Evolutionary conservation across 805 yeast genomes (phyloP), one percentile per base, ranked within the genome.

Genomic region (Starmera quercuum): DNA sequence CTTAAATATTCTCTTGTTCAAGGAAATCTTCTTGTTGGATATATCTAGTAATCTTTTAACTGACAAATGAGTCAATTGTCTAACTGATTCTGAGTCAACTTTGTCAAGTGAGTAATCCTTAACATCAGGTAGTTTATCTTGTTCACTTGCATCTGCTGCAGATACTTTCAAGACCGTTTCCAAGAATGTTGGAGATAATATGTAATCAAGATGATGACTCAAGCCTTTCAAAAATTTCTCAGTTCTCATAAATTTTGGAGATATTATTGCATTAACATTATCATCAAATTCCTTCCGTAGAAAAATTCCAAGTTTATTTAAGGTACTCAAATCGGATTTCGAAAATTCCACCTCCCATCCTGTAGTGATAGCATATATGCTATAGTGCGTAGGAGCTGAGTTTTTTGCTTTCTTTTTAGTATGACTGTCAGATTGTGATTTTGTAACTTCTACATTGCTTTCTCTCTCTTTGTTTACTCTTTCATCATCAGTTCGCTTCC

Each of bases 171-270:
- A 37, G 0, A 75, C 60, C 27, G 71, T 74, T 2, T 56, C 57
- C 2, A 79, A 38, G 38, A 75, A 79, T 4, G 57, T 49, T 0
- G 87, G 84, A 21, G 73, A 70, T 2, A 83, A 44, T 4, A 78
- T 70, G 34, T 63, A 57, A n/a, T 59, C 56, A 8, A 64, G 38
- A 31, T 66, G 75, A 27, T 64, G 64, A 33, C 86, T 73, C 32
- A 87, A 58, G 15, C 87, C 75, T 28, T 72, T 70, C 34, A 90
- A 64, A 48, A 90, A 88, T 58, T 90, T 92, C 37, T 83, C 95
- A 0, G 97, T 90, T 43, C 97, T 65, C 46, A 83, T 52, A n/a
- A 82, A 66, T 39, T 75, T 75, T 1, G 97, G 95, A 0, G 97
- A 88, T 9, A 88, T 73, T 9, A 83, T 58, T 0, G 73, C 56